Conservation (phyloP, 495 filamentous ascomycete genomes). For the Daldinia childiae region DNA sequence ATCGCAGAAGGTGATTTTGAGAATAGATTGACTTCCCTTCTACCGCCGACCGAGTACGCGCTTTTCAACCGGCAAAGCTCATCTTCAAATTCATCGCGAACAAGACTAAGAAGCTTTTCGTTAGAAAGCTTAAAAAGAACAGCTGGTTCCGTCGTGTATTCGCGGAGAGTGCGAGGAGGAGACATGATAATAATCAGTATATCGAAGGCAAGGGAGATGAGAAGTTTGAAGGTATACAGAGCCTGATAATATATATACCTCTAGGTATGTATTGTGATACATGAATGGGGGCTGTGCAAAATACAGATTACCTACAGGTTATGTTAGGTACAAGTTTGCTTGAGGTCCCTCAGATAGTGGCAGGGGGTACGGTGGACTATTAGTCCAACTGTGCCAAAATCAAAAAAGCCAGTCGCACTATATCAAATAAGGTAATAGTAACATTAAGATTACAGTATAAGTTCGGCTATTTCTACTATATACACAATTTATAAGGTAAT, state of each 20-base stretch:
- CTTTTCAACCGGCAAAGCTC: constrained; percentile 37
- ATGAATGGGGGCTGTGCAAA: background rate
- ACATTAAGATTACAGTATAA: too few relatives aligned
- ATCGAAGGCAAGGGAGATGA: too few relatives aligned
- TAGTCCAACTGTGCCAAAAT: too few relatives aligned
- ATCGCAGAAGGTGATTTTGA: constrained; percentile 43
- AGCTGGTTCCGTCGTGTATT: constrained; percentile 3
- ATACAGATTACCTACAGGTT: too few relatives aligned
- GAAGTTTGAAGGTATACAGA: background rate
- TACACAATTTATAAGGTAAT: too few relatives aligned
- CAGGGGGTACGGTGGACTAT: too few relatives aligned
- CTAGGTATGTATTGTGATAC: background rate
- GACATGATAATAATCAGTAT: constrained; percentile 10
- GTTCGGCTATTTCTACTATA: too few relatives aligned
- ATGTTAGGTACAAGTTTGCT: too few relatives aligned
- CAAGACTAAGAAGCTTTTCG: constrained; percentile 23
- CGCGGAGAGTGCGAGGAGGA: background rate
- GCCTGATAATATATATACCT: background rate
- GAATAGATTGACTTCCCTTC: background rate
- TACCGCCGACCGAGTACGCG: constrained; percentile 34
- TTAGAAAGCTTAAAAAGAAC: constrained; percentile 29
- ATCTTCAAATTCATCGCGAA: constrained; percentile 21
- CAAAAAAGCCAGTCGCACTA: too few relatives aligned
- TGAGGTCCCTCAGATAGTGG: too few relatives aligned
- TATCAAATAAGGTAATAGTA: too few relatives aligned